phyloP scores from a whole-genome alignment of 495 filamentous ascomycete species.

The Evansstolkia leycettana region DNA sequence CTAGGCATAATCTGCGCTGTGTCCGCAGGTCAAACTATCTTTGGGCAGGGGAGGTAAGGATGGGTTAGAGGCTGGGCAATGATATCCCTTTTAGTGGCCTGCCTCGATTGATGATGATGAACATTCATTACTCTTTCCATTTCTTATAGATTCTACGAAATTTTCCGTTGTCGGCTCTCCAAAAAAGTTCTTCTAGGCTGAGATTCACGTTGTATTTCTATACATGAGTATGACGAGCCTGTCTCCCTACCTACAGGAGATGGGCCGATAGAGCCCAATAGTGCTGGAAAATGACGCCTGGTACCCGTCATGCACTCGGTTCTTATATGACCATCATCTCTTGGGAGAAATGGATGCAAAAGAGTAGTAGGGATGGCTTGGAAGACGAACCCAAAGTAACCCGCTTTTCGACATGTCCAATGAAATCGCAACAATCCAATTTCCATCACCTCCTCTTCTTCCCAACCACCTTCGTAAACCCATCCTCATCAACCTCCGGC shows the following conservation, averaged over 20 bases:
- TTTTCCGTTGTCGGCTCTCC: not conserved
- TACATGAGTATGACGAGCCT: not conserved
- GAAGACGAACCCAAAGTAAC: not conserved
- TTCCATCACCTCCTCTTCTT: slow-evolving; percentile 48
- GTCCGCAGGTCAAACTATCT: slow-evolving; percentile 1
- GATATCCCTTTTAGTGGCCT: slow-evolving; percentile 12
- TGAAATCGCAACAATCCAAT: too few species aligned
- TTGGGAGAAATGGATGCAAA: too few species aligned
- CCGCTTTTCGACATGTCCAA: too few species aligned
- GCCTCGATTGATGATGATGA: slow-evolving; percentile 31
- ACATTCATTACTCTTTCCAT: slow-evolving; percentile 11
- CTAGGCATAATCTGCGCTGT: too few species aligned
- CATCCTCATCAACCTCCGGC: slow-evolving; percentile 83
- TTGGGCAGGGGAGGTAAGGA: slow-evolving; percentile 9
- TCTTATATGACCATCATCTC: not conserved
- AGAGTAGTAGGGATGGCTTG: too few species aligned
- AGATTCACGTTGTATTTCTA: not conserved
- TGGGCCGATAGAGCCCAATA: too few species aligned
- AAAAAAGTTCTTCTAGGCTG: too few species aligned
- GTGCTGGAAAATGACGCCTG: too few species aligned
- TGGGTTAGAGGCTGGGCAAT: slow-evolving; percentile 13
- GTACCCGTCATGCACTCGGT: not conserved
- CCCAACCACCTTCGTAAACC: slow-evolving; percentile 78
- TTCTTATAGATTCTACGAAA: slow-evolving; percentile 7
- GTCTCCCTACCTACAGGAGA: too few species aligned